Conservation (phyloP, 1,284 basidiomycete genomes). For the Cryptococcus sp. region DNA sequence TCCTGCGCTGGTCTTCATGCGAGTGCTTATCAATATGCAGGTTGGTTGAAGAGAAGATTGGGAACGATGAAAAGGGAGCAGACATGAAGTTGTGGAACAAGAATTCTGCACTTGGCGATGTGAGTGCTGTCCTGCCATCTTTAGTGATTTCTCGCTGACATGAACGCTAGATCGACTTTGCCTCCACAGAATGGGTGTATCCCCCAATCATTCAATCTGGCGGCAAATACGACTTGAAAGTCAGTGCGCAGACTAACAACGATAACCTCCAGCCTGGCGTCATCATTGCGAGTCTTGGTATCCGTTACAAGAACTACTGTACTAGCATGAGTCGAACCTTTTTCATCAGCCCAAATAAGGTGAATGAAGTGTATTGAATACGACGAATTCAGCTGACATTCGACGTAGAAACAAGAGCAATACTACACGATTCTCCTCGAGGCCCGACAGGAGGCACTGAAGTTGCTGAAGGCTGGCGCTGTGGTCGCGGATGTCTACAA, state of each 20-base stretch:
- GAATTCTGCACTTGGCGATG: slow-evolving; percentile 69
- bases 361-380: slow-evolving; percentile 46
- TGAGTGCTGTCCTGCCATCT: slow-evolving; percentile 50
- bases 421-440: slow-evolving; percentile 78
- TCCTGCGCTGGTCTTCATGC: neutral
- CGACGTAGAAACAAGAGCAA: slow-evolving; percentile 72
- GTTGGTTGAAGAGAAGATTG: slow-evolving; percentile 71
- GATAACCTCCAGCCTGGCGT: slow-evolving; percentile 90
- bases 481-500: slow-evolving; percentile 77
- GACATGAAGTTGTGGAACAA: slow-evolving; percentile 87
- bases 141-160: neutral
- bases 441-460: slow-evolving; percentile 74
- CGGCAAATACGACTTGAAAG: slow-evolving; percentile 85
- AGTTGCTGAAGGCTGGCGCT: slow-evolving; percentile 78
- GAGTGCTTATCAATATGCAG: slow-evolving; percentile 7
- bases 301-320: slow-evolving; percentile 92
- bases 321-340: slow-evolving; percentile 90
- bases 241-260: slow-evolving; percentile 78
- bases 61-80: slow-evolving; percentile 79
- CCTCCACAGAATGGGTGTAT: slow-evolving; percentile 87
- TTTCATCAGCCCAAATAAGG: slow-evolving; percentile 89
- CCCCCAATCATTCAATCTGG: slow-evolving; percentile 94
- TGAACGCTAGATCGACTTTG: slow-evolving; percentile 72
- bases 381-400: slow-evolving; percentile 1
- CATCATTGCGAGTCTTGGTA: slow-evolving; percentile 80